Percentiles rank a stretch among this genome's conserved stretches.
These are phyloP conservation scores for Bruguiera hainesii DNA, from an alignment of 441 rosid species.

Conservation along the genomic window DNA sequence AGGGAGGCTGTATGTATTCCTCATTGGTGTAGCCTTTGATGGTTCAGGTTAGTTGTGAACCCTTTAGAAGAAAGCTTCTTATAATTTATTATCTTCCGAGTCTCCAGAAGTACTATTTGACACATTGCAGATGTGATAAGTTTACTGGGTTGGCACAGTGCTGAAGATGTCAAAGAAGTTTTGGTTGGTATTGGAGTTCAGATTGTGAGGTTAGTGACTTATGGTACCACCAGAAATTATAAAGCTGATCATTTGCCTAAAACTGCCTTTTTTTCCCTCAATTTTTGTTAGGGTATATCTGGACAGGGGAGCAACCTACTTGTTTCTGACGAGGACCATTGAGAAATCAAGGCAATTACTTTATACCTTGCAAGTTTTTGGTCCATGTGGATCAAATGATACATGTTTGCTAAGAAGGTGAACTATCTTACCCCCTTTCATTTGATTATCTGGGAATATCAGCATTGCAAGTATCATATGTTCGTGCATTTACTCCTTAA, in stretches of 20 bases:
- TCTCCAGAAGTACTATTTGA: slow-evolving; percentile 23
- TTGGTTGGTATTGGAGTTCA: slow-evolving; percentile 79
- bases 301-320: slow-evolving; percentile 49
- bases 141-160: slow-evolving; percentile 54
- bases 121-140: slow-evolving; percentile 59
- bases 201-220: slow-evolving; percentile 64
- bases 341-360: slow-evolving; percentile 63
- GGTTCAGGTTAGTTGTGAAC: slow-evolving; percentile 57
- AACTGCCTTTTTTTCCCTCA: slow-evolving; percentile 14
- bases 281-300: slow-evolving; percentile 46
- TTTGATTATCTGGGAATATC: too few relatives aligned
- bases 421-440: slow-evolving; percentile 17
- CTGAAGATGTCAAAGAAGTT: slow-evolving; percentile 68
- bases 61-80: slow-evolving; percentile 18
- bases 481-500: not conserved
- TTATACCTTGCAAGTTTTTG: slow-evolving; percentile 43
- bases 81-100: slow-evolving; percentile 16
- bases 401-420: slow-evolving; percentile 61
- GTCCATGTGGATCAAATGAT: slow-evolving; percentile 30
- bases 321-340: slow-evolving; percentile 63
- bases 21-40: slow-evolving; percentile 51
- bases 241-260: slow-evolving; percentile 21
- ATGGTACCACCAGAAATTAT: slow-evolving; percentile 15
- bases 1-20: slow-evolving; percentile 65
- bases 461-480: too few relatives aligned